Evolutionary conservation across 352 stramenopile genomes (phyloP).

Genomic region (Phytophthora melonis): DNA sequence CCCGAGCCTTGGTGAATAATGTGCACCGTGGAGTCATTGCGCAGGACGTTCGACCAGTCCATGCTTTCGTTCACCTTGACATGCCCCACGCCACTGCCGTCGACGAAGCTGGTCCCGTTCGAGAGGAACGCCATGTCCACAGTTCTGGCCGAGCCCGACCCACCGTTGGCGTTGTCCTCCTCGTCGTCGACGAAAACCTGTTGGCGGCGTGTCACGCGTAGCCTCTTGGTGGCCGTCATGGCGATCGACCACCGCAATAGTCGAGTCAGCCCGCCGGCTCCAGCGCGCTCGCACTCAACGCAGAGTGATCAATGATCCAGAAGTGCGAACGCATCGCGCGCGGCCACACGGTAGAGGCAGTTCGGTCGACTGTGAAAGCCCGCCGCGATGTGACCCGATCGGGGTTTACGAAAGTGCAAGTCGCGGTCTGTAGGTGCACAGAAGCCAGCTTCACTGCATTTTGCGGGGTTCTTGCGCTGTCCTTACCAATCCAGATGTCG

Average conservation of each 20-base stretch:
- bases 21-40: slow-evolving; percentile 51
- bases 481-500: slow-evolving; percentile 35
- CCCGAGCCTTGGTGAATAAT: slow-evolving; percentile 53
- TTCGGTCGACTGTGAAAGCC: slow-evolving; percentile 31
- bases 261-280: slow-evolving; percentile 9
- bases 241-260: slow-evolving; percentile 12
- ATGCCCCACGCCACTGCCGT: slow-evolving; percentile 39
- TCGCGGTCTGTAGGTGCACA: slow-evolving; percentile 15
- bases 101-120: slow-evolving; percentile 39
- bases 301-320: slow-evolving; percentile 30
- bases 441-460: slow-evolving; percentile 13
- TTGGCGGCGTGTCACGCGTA: slow-evolving; percentile 6
- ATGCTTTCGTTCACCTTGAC: slow-evolving; percentile 42
- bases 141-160: slow-evolving; percentile 16
- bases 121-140: slow-evolving; percentile 46
- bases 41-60: slow-evolving; percentile 49
- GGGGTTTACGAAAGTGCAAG: slow-evolving; percentile 31
- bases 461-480: slow-evolving; percentile 24
- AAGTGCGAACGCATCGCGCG: slow-evolving; percentile 11
- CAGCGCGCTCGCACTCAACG: slow-evolving; percentile 5
- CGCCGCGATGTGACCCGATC: slow-evolving; percentile 29
- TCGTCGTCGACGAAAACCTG: slow-evolving; percentile 20
- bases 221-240: slow-evolving; percentile 15
- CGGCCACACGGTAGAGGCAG: slow-evolving; percentile 33
- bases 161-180: slow-evolving; percentile 1